Base-by-base conservation (phyloP, 129 eudicot genomes). In the Centaurea solstitialis region DNA sequence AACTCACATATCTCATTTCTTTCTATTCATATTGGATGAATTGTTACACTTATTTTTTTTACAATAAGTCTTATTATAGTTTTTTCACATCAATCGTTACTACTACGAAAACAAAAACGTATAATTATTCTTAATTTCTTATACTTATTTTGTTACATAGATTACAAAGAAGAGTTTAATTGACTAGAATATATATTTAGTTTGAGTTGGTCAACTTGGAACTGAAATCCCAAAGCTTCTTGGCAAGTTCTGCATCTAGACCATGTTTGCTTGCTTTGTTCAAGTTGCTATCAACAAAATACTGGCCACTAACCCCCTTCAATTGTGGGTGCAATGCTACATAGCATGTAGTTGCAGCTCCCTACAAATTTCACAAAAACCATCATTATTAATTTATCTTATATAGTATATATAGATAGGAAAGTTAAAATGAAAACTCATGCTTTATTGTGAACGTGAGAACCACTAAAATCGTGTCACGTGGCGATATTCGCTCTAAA, bases 311-410 rank as follows among this genome's bases (percentile, higher is more conserved):
- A 17, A 91, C 90, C 17, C 92, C 98, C 75, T 89, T 79, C 53
- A 87, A 84, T 70, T 91, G 87, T 21, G 94, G 98, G 87, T 93
- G 86, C 89, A 93, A 64, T 15, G 98, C 97, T 66, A 91, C 90
- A 74, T 93, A 93, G 79, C 98, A 91, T 22, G 92, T 87, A 6
- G 98, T 91, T 50, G 98, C 96, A 10, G 98, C 98, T 71, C 98
- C 98, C 97, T 93, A 71, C 0, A 75, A n/a, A 57, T 13, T 82
- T 39, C 21, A 8, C 70, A 84, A 0, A n/a, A 83, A 74, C 10
- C 22, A 50, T 22, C 6, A 9, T 21, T 13, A 24, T 10, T 12
- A 24, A 15, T 65, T 7, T 73, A 7, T 17, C 65, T 23, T 57
- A 22, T 17, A 57, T 57, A n/a, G n/a, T 57, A 17, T n/a, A 57